These are phyloP conservation scores for Mortierella sp. DNA, from an alignment of 371 early-diverging fungal species.

Conservation along the genomic window DNA sequence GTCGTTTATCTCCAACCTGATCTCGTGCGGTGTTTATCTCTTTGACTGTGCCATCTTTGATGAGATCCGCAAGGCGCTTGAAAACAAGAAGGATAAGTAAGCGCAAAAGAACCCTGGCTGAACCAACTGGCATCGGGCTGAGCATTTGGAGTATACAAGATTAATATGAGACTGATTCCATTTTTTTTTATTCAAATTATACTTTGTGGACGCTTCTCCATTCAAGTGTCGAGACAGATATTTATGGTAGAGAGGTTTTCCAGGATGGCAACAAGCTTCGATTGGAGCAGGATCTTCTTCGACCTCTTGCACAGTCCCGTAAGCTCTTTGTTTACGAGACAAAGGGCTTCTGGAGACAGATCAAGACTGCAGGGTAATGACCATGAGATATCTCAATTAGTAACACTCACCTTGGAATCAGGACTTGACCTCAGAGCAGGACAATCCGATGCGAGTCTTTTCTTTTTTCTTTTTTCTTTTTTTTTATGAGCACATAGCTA, in stretches of 20 bases:
- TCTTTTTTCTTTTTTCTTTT: not conserved
- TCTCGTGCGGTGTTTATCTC: slow-evolving; percentile 94
- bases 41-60: slow-evolving; percentile 88
- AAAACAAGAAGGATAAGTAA: slow-evolving; percentile 66
- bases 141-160: slow-evolving; percentile 5
- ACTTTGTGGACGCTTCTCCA: not conserved
- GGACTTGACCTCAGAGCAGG: not conserved
- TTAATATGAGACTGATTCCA: not conserved
- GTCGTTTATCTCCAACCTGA: slow-evolving; percentile 91
- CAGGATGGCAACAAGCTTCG: slow-evolving; percentile 77
- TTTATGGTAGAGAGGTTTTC: slow-evolving; percentile 56
- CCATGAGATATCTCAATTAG: too few species aligned
- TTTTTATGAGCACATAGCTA: not conserved
- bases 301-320: slow-evolving; percentile 81
- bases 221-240: slow-evolving; percentile 51
- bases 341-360: slow-evolving; percentile 91
- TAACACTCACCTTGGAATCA: not conserved
- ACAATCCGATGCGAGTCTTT: not conserved
- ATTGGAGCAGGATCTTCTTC: slow-evolving; percentile 93
- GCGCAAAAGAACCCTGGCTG: not conserved
- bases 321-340: slow-evolving; percentile 85
- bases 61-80: slow-evolving; percentile 84
- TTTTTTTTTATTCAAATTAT: not conserved
- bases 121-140: too few species aligned
- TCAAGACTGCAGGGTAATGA: slow-evolving; percentile 90